Conservation (phyloP, 768 basidiomycete species). For the Gymnopilus dilepis region DNA sequence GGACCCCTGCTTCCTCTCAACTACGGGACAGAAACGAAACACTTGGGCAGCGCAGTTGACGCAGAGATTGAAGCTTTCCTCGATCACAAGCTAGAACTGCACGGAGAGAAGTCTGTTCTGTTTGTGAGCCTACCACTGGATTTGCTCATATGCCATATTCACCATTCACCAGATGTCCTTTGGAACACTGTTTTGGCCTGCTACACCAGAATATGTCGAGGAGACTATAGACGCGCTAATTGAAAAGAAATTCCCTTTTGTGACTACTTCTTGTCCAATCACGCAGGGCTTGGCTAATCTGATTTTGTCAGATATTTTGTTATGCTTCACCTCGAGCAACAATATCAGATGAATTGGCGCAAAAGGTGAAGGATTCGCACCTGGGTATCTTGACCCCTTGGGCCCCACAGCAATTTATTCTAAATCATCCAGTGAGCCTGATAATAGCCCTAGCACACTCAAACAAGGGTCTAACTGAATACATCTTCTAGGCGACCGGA, state of each 20-base stretch:
- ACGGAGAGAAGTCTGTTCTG: constrained; percentile 4
- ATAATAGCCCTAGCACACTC: not conserved
- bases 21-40: not conserved
- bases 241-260: constrained; percentile 8
- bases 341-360: not conserved
- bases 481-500: constrained; percentile 13
- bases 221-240: constrained; percentile 5
- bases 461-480: not conserved
- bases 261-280: not conserved
- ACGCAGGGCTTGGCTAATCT: not conserved
- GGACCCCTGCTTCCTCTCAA: constrained; percentile 8
- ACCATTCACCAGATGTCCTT: constrained; percentile 4
- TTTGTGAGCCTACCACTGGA: not conserved
- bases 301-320: constrained; percentile 3
- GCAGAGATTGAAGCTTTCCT: constrained; percentile 1
- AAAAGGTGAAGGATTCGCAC: constrained; percentile 3
- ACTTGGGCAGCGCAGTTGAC: not conserved
- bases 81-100: not conserved
- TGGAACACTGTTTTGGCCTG: constrained; percentile 8
- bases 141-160: not conserved
- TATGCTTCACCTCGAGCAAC: constrained; percentile 12
- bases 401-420: constrained; percentile 12
- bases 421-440: constrained; percentile 12
- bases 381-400: constrained; percentile 7
- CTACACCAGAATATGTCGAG: constrained; percentile 6